Base-by-base conservation (phyloP, 2,329 filamentous ascomycete species). In the Fusarium napiforme region DNA sequence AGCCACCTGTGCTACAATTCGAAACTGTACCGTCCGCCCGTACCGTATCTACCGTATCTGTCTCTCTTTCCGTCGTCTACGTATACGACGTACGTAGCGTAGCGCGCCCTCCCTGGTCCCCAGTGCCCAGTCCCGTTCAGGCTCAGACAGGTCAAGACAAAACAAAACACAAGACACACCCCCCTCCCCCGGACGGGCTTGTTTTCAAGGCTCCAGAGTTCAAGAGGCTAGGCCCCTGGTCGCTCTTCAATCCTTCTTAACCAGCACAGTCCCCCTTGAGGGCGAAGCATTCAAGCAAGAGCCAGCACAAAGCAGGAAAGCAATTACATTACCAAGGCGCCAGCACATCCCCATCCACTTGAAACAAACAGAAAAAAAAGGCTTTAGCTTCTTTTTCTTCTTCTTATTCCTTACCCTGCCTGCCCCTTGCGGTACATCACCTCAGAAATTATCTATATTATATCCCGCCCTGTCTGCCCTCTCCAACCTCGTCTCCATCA, bases 401-500 rank as follows among this genome's bases (percentile, higher is more conserved):
- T 34, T 50, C 30, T 52, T 52, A 34, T 49, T 26, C 28, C 19
- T 39, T 52, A n/a, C 45, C 36, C 42, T 37, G 18, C 12, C 32
- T 37, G 21, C 50, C 59, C 59, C 58, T 40, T 56, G 58, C 34
- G 37, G 37, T 56, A 36, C 58, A 56, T 42, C 47, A 56, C 50
- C 26, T 52, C 34, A 58, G 58, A 60, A 76, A 75, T 71, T 72
- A 64, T 53, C 43, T 67, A 75, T 75, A 77, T 69, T 69, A 77
- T 69, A 77, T 76, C 71, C 71, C 55, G 47, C 45, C 43, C 26
- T 16, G 7, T 26, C 40, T 56, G 61, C 64, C 57, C 63, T 63
- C 32, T 72, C 71, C 60, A 64, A 63, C 53, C 57, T 52, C 42
- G 34, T 26, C 39, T 40, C 61, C 19, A 39, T 52, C 46, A 69